Percentiles rank a stretch among this genome's conserved stretches.
These are phyloP conservation scores for Termitomyces sp. DNA, from an alignment of 768 basidiomycete genomes.

Conservation along the genomic window DNA sequence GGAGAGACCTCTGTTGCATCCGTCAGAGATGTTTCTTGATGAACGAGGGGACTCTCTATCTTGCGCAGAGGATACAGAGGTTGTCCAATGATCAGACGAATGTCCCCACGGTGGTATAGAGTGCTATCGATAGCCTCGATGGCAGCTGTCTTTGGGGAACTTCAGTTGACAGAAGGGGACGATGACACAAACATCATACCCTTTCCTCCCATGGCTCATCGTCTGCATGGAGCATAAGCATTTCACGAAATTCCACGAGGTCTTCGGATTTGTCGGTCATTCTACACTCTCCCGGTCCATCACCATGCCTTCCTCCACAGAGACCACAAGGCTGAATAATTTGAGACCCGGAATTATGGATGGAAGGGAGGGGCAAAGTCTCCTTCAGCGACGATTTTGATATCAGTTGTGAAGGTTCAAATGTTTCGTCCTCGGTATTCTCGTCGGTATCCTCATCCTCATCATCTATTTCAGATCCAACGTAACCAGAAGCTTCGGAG, in stretches of 20 bases:
- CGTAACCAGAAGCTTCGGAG: conserved; percentile 33
- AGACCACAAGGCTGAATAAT: conserved; percentile 47
- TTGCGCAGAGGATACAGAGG: conserved; percentile 52
- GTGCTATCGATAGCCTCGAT: conserved; percentile 68
- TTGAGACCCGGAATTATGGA: conserved; percentile 12
- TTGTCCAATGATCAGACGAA: conserved; percentile 57
- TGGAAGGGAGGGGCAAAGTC: conserved; percentile 11
- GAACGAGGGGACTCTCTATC: background rate
- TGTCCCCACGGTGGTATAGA: conserved; percentile 51
- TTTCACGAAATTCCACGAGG: conserved; percentile 64
- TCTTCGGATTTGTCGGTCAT: conserved; percentile 69
- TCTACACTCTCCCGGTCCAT: conserved; percentile 42
- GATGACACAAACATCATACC: conserved; percentile 34
- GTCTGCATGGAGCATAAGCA: conserved; percentile 59
- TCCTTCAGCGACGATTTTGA: conserved; percentile 8
- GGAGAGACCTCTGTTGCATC: background rate
- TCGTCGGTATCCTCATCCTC: conserved; percentile 19
- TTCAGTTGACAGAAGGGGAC: conserved; percentile 4
- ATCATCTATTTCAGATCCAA: conserved; percentile 25
- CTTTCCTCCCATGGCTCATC: conserved; percentile 66
- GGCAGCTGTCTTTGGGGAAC: conserved; percentile 44
- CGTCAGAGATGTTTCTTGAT: background rate
- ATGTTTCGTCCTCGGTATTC: conserved; percentile 11
- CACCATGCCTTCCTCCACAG: conserved; percentile 53
- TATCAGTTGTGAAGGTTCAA: conserved; percentile 14